Evolutionary conservation across 192 early-diverging fungal species (phyloP).

Genomic region (Nowakowskiella sp.): DNA sequence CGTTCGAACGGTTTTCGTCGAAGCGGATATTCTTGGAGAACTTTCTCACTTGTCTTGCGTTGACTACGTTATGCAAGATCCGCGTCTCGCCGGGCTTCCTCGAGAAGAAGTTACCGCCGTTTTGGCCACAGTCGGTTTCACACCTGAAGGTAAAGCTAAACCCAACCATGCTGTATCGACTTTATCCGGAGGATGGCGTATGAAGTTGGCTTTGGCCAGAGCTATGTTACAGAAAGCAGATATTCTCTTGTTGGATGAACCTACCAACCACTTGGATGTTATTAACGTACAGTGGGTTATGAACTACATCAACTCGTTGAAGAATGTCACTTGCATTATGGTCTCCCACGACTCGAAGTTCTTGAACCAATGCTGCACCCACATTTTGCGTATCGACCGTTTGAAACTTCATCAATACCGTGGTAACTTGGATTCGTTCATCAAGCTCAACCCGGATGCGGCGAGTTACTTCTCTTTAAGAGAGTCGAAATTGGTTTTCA

Average conservation of each 20-base stretch:
- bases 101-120: slow-evolving; percentile 18
- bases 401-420: slow-evolving; percentile 71
- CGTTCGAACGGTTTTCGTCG: slow-evolving; percentile 44
- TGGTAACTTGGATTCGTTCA: slow-evolving; percentile 69
- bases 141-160: slow-evolving; percentile 24
- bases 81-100: slow-evolving; percentile 23
- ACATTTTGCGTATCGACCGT: slow-evolving; percentile 71
- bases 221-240: slow-evolving; percentile 66
- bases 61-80: slow-evolving; percentile 41
- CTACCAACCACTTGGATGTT: slow-evolving; percentile 83
- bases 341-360: slow-evolving; percentile 79
- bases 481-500: slow-evolving; percentile 62
- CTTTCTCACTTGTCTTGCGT: slow-evolving; percentile 32
- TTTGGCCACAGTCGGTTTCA: slow-evolving; percentile 41
- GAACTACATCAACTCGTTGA: slow-evolving; percentile 59
- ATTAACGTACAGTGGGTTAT: slow-evolving; percentile 68
- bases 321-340: slow-evolving; percentile 61
- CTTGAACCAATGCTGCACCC: slow-evolving; percentile 70
- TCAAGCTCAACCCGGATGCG: slow-evolving; percentile 61
- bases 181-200: slow-evolving; percentile 57
- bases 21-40: slow-evolving; percentile 42
- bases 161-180: slow-evolving; percentile 22
- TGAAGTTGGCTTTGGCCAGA: slow-evolving; percentile 53
- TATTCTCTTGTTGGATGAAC: slow-evolving; percentile 87
- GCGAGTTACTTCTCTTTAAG: slow-evolving; percentile 68